Evolutionary conservation across 306 rosid genomes (phyloP).

Genomic region (Carpinus fangiana): DNA sequence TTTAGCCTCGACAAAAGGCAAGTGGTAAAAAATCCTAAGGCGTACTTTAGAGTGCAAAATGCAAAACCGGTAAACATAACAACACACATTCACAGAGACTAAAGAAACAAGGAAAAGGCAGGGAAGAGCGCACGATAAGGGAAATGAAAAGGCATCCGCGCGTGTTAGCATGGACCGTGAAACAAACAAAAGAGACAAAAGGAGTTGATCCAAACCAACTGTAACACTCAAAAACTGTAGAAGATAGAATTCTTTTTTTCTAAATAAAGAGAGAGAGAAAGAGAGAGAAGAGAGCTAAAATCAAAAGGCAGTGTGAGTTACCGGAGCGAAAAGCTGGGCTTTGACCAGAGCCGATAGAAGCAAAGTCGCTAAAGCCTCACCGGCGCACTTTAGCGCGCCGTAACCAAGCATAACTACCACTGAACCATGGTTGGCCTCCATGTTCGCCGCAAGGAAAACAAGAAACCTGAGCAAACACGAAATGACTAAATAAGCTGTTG

Average conservation of each 20-base stretch:
- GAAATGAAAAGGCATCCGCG: not conserved
- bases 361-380: slow-evolving; percentile 51
- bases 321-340: slow-evolving; percentile 57
- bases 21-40: not conserved
- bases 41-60: no score
- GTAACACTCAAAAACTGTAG: not conserved
- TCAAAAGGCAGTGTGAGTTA: slow-evolving; percentile 25
- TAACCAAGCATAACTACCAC: slow-evolving; percentile 44
- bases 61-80: no score
- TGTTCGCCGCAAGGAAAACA: slow-evolving; percentile 43
- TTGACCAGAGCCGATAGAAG: slow-evolving; percentile 66
- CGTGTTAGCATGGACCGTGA: slow-evolving; percentile 1
- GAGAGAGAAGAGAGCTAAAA: not conserved
- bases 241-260: not conserved
- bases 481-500: slow-evolving; percentile 26
- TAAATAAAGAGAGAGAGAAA: not conserved
- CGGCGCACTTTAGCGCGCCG: slow-evolving; percentile 62
- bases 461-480: slow-evolving; percentile 17
- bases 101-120: not conserved
- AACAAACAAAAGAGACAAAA: not conserved
- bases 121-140: not conserved
- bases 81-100: not conserved
- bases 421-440: slow-evolving; percentile 57
- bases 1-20: not conserved
- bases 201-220: not conserved